phyloP scores from a whole-genome alignment of 305 asterid genomes.

The Rubia tinctorum region DNA sequence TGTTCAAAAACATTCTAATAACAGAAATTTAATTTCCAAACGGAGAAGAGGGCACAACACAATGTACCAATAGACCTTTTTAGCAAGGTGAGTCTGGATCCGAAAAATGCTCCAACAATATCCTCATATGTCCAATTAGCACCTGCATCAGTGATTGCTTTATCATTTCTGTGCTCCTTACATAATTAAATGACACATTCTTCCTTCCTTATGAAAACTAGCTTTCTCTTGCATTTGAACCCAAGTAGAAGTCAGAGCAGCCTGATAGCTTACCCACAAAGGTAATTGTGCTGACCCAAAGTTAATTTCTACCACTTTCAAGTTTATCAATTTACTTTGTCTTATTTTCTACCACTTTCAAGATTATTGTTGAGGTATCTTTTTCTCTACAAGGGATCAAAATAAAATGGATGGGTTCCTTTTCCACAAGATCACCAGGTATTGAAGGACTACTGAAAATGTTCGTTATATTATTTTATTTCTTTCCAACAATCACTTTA shows the following conservation, averaged over 20 bases:
- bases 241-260: conserved; percentile 35
- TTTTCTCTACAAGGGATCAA: conserved; percentile 60
- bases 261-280: conserved; percentile 45
- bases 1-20: conserved; percentile 16
- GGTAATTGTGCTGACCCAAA: conserved; percentile 41
- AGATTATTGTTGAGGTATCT: conserved; percentile 15
- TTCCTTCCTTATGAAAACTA: conserved; percentile 29
- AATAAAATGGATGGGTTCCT: conserved; percentile 77
- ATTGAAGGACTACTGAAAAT: conserved; percentile 1
- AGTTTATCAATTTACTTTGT: conserved; percentile 3
- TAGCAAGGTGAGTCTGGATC: conserved; percentile 50
- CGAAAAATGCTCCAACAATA: neutral
- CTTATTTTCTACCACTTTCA: no score
- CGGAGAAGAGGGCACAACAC: conserved; percentile 55
- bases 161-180: conserved; percentile 9
- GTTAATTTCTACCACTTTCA: neutral
- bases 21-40: conserved; percentile 81
- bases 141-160: neutral
- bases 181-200: conserved; percentile 20
- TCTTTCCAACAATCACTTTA: neutral
- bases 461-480: no score
- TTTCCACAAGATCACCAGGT: conserved; percentile 66
- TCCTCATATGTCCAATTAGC: neutral
- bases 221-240: conserved; percentile 73
- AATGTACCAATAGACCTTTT: conserved; percentile 73